Base-by-base conservation (phyloP, 2,329 filamentous ascomycete species). In the Pseudogymnoascus sp. region DNA sequence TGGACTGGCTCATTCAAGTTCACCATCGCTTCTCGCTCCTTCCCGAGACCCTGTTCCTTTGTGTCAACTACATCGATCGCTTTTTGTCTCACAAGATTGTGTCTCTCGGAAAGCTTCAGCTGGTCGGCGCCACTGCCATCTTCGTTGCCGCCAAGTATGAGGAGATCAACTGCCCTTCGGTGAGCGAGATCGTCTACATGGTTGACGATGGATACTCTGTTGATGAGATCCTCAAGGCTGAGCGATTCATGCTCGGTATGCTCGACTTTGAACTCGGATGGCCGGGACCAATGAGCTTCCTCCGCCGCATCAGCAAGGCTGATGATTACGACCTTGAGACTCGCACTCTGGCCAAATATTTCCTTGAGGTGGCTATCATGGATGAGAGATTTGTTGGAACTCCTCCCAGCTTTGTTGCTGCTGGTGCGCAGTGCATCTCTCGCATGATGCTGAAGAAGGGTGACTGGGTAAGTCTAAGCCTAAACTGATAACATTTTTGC, bases 201-300 rank as follows among this genome's bases (percentile, higher is more conserved):
- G 95, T 99, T 42, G 95, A 99, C 73, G 85, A 87, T 46, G 92
- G 91, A 63, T 99, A 97, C 77, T 89, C 84, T 2, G 83, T 85
- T 14, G 93, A 97, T 64, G 95, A 97, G 78, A 93, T 99, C 64
- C 84, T 97, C 68, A 97, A 97, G 79, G 95, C 95, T 0, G 95
- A 99, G 78, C 88, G 93, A 11, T 97, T 96, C 79, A 99, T 99
- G 93, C 84, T 99, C 61, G 96, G 86, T 76, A 96, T 97, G 89
- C 85, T 99, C 62, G 85, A 91, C 70, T 99, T 96, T 73, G 92
- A 97, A 77, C 85, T 99, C 62, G 95, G 95, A 61, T 97, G 91
- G 89, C 95, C 95, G n/a, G 95, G 95, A 46, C 95, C 95, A 1
- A 97, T 99, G 93, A 97, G 92, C 79, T 99, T 99, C 78, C 82